Conservation (phyloP, 305 asterid species). For the Fraxinus latifolia region DNA sequence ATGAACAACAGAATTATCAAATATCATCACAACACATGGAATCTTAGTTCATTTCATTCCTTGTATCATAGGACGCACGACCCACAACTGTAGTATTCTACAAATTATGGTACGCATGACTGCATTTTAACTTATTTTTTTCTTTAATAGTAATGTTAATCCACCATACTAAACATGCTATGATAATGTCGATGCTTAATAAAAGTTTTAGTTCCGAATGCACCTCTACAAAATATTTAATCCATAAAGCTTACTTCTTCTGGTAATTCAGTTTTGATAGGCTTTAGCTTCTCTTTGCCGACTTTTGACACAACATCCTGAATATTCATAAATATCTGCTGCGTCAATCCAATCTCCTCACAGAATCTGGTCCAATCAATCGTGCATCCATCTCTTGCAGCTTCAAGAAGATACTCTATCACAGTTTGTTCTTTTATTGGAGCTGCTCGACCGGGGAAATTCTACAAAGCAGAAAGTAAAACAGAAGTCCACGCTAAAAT, state of each 20-base stretch:
- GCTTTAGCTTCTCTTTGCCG: slow-evolving; percentile 78
- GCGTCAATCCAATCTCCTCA: slow-evolving; percentile 59
- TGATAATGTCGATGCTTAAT: background rate
- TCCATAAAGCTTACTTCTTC: slow-evolving; percentile 62
- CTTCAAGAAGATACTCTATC: slow-evolving; percentile 65
- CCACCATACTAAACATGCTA: background rate
- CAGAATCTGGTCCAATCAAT: slow-evolving; percentile 76
- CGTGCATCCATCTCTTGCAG: slow-evolving; percentile 66
- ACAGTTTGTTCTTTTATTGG: slow-evolving; percentile 83
- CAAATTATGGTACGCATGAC: background rate
- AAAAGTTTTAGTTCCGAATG: slow-evolving; percentile 1
- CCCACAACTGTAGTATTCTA: background rate
- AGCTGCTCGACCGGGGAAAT: slow-evolving; percentile 71
- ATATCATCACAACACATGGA: background rate
- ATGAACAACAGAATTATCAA: background rate
- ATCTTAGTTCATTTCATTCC: background rate
- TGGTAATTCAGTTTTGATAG: slow-evolving; percentile 80
- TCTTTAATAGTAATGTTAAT: background rate
- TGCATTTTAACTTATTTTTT: background rate
- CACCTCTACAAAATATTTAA: slow-evolving; percentile 1
- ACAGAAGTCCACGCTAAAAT: slow-evolving; percentile 16
- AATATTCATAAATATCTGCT: slow-evolving; percentile 44
- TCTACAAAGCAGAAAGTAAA: slow-evolving; percentile 36
- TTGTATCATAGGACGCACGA: background rate
- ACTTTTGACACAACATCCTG: slow-evolving; percentile 55